A percentile compares a stretch with the other conserved stretches of the same genome.
Evolutionary conservation across 805 yeast species (phyloP).

Genomic region (Candida silvicultrix): DNA sequence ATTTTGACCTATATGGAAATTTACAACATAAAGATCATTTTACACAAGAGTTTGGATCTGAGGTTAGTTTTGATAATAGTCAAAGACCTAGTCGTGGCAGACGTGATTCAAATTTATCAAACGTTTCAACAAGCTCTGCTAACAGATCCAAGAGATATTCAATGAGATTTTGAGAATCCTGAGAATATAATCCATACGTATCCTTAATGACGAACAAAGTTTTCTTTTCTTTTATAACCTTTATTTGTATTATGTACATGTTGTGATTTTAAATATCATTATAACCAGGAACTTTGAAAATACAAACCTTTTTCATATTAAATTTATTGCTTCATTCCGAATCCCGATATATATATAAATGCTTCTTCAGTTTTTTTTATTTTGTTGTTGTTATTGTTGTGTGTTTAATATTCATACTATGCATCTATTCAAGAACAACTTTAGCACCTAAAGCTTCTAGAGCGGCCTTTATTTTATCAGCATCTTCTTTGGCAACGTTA

Average conservation of each 20-base stretch:
- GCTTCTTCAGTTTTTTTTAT: too few species aligned
- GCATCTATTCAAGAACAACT: conserved; percentile 68
- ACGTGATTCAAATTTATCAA: neutral
- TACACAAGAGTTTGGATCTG: neutral
- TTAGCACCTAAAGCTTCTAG: conserved; percentile 95
- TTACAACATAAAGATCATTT: neutral
- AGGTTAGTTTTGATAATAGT: neutral
- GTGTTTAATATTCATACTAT: neutral
- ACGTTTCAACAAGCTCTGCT: neutral
- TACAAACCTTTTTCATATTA: neutral
- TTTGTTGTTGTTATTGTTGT: too few species aligned
- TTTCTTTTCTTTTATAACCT: neutral
- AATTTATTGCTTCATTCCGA: neutral
- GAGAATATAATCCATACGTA: too few species aligned
- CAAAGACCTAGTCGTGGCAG: neutral
- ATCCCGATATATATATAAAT: neutral
- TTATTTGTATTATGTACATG: neutral
- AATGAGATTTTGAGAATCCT: conserved; percentile 15
- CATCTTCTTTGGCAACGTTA: conserved; percentile 94
- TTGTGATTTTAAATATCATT: neutral
- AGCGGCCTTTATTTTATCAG: conserved; percentile 90
- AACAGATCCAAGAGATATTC: conserved; percentile 15
- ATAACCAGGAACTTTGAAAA: neutral
- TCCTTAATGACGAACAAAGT: neutral
- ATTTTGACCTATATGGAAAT: neutral